These are phyloP conservation scores for Graphilbum sp. DNA, from an alignment of 2,329 filamentous ascomycete genomes.

Conservation along the genomic window DNA sequence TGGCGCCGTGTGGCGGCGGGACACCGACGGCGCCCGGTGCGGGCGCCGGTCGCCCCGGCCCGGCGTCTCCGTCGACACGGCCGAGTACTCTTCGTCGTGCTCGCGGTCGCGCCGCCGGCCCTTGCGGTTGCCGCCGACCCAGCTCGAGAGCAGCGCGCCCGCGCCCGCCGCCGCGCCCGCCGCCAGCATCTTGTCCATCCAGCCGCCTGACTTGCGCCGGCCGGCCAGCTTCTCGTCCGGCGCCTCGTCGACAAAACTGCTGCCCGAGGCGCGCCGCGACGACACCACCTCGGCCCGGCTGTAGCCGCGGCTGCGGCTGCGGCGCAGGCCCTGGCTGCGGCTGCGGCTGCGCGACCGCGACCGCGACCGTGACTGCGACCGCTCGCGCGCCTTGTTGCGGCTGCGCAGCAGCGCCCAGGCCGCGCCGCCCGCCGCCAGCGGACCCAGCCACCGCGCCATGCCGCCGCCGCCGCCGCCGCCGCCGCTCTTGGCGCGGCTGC, in stretches of 20 bases:
- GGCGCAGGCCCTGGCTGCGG: constrained; percentile 17
- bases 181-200: constrained; percentile 42
- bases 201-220: constrained; percentile 27
- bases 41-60: constrained; percentile 24
- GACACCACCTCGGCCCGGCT: constrained; percentile 30
- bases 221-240: constrained; percentile 51
- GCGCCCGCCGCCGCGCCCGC: constrained; percentile 46
- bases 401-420: constrained; percentile 28
- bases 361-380: constrained; percentile 13
- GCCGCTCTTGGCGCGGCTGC: constrained; percentile 15
- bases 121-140: constrained; percentile 37
- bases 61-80: constrained; percentile 45
- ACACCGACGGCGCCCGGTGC: background rate
- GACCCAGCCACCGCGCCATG: constrained; percentile 29
- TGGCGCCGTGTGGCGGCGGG: background rate
- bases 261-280: constrained; percentile 36
- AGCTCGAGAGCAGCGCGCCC: constrained; percentile 41
- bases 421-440: constrained; percentile 35
- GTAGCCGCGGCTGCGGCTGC: constrained; percentile 19
- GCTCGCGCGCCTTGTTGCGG: constrained; percentile 21
- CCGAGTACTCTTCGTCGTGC: constrained; percentile 39
- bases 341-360: constrained; percentile 16
- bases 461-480: constrained; percentile 18
- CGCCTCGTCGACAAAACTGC: constrained; percentile 26
- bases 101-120: constrained; percentile 24